Evolutionary conservation across 352 stramenopile genomes (phyloP), one percentile per base, ranked within the genome.

Genomic region (Phytophthora rubi): DNA sequence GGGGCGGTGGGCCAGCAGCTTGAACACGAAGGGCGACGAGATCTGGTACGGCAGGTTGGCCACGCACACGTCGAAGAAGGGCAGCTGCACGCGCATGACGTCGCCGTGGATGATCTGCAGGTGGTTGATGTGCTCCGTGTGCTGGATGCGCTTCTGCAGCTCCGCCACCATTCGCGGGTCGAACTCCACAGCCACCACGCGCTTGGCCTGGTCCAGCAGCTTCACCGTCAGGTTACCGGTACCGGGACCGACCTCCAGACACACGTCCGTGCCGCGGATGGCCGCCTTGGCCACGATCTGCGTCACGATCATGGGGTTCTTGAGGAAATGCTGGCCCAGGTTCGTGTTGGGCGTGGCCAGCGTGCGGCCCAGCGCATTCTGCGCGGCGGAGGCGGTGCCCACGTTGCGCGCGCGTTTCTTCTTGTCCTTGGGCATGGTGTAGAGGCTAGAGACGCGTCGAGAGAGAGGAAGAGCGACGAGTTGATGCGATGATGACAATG

Each of bases 11-110:
- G 88, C 72, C 32, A 99, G 85, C 49, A 99, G 80, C 90, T 99
- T 99, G 85, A 99, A 99, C 45, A 99, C 95, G 48, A 99, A 94
- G 13, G 94, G 93, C 33, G 95, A 99, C 47, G 97, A 99, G 66
- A 99, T 99, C 79, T 99, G 97, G 80, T 99, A 99, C 37, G 98
- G 98, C 45, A 99, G 83, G 75, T 99, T 99, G 54, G 98, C 98
- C 69, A 99, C 97, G 63, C 98, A 99, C 9, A 99, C 92, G 82
- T 99, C 97, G 68, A 99, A 99, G 82, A 99, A 99, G 30, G 98
- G 98, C 65, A 99, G 91, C 53, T 98, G 91, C n/a, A 98, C 95
- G 71, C 99, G 99, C 76, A 99, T 98, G 30, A 99, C 97, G 81
- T 99, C 98, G 10, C 97, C 98, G 72, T 99, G 97, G 73, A 99